phyloP scores from a whole-genome alignment of 345 rosid genomes.

The Brassica juncea region DNA sequence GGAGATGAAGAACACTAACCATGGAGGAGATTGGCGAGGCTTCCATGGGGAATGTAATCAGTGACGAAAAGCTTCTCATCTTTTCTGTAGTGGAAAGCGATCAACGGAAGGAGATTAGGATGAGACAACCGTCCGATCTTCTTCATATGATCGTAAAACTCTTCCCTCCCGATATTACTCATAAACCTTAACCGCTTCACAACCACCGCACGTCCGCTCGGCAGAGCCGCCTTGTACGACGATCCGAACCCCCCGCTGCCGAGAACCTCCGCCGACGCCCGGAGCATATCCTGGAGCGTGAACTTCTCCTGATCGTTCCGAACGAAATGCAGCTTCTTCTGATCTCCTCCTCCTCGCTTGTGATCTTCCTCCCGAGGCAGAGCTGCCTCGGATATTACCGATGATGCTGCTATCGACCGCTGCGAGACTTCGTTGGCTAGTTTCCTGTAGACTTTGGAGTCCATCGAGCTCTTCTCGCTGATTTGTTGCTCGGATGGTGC shows the following conservation, averaged over 20 bases:
- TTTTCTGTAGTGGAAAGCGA: conserved; percentile 68
- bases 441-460: conserved; percentile 38
- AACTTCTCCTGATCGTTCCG: conserved; percentile 56
- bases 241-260: conserved; percentile 83
- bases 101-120: conserved; percentile 67
- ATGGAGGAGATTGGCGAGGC: conserved; percentile 83
- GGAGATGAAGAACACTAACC: conserved; percentile 39
- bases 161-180: conserved; percentile 57
- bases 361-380: conserved; percentile 15
- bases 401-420: conserved; percentile 3
- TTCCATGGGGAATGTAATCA: conserved; percentile 61
- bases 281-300: conserved; percentile 68
- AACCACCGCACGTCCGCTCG: conserved; percentile 58
- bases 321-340: conserved; percentile 54
- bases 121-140: conserved; percentile 69
- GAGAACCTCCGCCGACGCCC: conserved; percentile 76
- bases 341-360: conserved; percentile 31
- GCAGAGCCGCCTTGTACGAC: conserved; percentile 68
- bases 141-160: conserved; percentile 67
- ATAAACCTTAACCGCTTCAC: conserved; percentile 79
- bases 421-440: conserved; percentile 19
- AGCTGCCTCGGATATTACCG: conserved; percentile 8
- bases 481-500: conserved; percentile 19
- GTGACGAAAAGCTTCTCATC: conserved; percentile 84
- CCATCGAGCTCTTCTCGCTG: conserved; percentile 26